phyloP scores from a whole-genome alignment of 495 filamentous ascomycete species.

The Daldinia childiae region DNA sequence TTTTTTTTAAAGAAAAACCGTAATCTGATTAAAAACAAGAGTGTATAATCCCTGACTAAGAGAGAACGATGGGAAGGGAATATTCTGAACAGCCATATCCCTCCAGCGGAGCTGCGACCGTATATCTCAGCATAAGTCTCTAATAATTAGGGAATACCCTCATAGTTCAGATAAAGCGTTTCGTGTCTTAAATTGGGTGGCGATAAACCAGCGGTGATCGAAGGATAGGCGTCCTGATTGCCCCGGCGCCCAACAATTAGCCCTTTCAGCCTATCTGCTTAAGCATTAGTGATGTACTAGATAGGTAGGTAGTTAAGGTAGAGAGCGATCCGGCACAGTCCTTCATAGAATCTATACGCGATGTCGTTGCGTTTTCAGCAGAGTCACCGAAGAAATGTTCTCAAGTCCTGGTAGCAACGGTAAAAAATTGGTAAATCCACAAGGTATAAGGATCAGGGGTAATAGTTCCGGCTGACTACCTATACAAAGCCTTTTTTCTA shows the following conservation, averaged over 20 bases:
- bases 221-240: not conserved
- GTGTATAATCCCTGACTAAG: not conserved
- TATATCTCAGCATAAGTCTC: not conserved
- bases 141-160: not conserved
- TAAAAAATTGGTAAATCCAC: not conserved
- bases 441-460: not conserved
- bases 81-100: not conserved
- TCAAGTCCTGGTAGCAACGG: not conserved
- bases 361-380: not conserved
- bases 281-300: not conserved
- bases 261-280: not conserved
- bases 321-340: not conserved
- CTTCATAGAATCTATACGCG: not conserved
- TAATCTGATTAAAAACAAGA: not conserved
- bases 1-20: not conserved
- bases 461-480: not conserved
- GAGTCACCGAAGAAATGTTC: not conserved
- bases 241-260: not conserved
- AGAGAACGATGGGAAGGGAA: not conserved
- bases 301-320: not conserved
- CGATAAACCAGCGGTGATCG: not conserved
- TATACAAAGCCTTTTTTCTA: not conserved
- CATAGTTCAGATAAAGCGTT: not conserved
- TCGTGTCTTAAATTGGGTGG: not conserved
- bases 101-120: not conserved